A percentile compares a stretch with the other conserved stretches of the same genome.
These are phyloP conservation scores for Guyanaporus albipodus DNA, from an alignment of 768 basidiomycete genomes.

Conservation along the genomic window DNA sequence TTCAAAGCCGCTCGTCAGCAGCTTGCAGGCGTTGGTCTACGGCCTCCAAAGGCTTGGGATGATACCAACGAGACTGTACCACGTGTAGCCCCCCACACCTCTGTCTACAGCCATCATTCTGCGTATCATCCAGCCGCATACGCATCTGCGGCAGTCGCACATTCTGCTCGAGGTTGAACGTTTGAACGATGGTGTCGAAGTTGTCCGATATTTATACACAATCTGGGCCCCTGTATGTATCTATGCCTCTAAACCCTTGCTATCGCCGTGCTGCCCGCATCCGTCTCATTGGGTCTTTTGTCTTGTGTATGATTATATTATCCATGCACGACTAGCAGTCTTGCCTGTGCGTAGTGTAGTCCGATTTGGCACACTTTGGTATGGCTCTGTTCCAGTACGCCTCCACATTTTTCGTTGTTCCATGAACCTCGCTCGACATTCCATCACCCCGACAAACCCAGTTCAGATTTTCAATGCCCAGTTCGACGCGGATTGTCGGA, in stretches of 20 bases:
- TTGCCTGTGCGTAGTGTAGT: neutral
- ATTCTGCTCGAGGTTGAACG: slow-evolving; percentile 29
- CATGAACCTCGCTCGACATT: slow-evolving; percentile 87
- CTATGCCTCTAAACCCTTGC: slow-evolving; percentile 19
- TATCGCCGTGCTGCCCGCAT: slow-evolving; percentile 15
- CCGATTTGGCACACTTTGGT: slow-evolving; percentile 17
- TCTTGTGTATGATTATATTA: slow-evolving; percentile 23
- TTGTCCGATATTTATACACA: slow-evolving; percentile 20
- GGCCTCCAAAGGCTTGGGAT: slow-evolving; percentile 76
- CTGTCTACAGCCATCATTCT: slow-evolving; percentile 25
- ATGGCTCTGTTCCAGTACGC: slow-evolving; percentile 18
- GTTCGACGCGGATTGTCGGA: slow-evolving; percentile 75
- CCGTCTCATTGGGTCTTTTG: slow-evolving; percentile 9
- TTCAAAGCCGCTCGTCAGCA: slow-evolving; percentile 79
- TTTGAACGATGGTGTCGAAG: slow-evolving; percentile 1
- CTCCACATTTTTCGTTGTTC: slow-evolving; percentile 21
- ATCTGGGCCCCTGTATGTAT: slow-evolving; percentile 19
- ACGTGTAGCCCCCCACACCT: slow-evolving; percentile 21
- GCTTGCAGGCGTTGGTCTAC: slow-evolving; percentile 68
- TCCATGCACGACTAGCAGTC: slow-evolving; percentile 1
- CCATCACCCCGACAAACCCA: slow-evolving; percentile 72
- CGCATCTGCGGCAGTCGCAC: slow-evolving; percentile 24
- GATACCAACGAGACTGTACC: slow-evolving; percentile 41
- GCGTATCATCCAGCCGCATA: slow-evolving; percentile 28
- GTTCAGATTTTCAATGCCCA: slow-evolving; percentile 72